Percentiles rank a stretch among this genome's conserved stretches.
phyloP scores from a whole-genome alignment of 2,329 filamentous ascomycete genomes.

The Colletotrichum sp. region DNA sequence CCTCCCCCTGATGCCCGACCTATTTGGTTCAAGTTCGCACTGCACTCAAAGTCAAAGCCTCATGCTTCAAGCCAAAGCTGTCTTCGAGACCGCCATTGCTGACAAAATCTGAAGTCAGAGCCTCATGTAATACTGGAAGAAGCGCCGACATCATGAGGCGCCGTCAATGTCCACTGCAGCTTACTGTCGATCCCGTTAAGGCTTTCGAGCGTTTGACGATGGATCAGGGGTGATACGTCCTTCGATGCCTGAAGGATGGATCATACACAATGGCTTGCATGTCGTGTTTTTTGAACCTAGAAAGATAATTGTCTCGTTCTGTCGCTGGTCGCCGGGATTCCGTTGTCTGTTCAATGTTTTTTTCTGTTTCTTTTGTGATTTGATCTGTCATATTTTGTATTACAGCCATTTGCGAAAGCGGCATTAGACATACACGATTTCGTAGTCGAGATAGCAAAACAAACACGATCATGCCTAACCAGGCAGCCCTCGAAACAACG shows the following conservation, averaged over 20 bases:
- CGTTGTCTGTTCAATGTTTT: background rate
- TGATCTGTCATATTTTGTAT: background rate
- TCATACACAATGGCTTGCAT: background rate
- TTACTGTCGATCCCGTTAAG: background rate
- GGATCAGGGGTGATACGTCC: background rate
- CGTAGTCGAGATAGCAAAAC: background rate
- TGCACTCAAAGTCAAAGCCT: background rate
- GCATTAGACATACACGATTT: background rate
- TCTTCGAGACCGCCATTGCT: background rate
- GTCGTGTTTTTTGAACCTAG: background rate
- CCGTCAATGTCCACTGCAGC: background rate
- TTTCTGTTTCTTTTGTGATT: background rate
- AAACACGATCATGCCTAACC: background rate
- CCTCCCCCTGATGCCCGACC: background rate
- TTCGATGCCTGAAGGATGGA: background rate
- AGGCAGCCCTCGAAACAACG: background rate
- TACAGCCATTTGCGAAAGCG: background rate
- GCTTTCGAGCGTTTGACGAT: background rate
- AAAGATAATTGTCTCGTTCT: background rate
- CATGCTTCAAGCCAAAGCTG: background rate
- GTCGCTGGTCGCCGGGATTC: background rate
- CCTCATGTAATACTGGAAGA: background rate
- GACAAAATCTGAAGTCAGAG: conserved; percentile 2
- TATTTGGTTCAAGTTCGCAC: background rate
- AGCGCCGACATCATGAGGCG: background rate